Conservation (phyloP, 139 green algal genomes). For the Chlamydomonas sphaeroides region DNA sequence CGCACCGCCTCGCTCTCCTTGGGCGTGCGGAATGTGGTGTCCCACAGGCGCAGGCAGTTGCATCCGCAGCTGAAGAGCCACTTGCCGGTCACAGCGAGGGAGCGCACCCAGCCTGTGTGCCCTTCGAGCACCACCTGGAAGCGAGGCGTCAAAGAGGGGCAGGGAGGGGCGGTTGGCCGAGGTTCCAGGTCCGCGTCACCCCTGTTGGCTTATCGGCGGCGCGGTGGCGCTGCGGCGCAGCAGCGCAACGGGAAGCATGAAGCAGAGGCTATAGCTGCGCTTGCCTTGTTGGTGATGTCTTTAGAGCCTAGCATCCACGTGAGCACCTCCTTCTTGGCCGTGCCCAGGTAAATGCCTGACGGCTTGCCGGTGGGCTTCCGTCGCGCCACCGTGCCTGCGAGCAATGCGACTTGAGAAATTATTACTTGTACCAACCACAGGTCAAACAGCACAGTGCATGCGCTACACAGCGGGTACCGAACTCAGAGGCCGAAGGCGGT, state of each 20-base stretch:
- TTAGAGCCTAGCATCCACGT: constrained; percentile 60
- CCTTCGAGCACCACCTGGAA: constrained; percentile 64
- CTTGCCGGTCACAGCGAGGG: constrained; percentile 60
- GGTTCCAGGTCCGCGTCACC: no score
- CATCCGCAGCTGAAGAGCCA: constrained; percentile 79
- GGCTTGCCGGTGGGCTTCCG: constrained; percentile 8
- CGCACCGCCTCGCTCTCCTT: constrained; percentile 58
- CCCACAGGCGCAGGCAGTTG: constrained; percentile 78
- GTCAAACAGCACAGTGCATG: no score
- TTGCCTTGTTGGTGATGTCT: constrained; percentile 42
- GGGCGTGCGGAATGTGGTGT: constrained; percentile 72
- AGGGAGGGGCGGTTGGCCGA: no score
- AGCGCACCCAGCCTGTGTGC: constrained; percentile 80
- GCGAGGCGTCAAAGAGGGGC: no score
- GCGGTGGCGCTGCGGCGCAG: no score
- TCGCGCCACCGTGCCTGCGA: constrained; percentile 5
- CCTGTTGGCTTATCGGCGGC: no score
- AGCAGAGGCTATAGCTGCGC: no score
- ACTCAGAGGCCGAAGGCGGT: no score
- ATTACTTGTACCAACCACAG: no score
- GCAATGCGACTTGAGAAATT: no score
- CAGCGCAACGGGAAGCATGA: no score
- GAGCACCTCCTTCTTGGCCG: constrained; percentile 64
- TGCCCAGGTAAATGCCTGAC: constrained; percentile 65
- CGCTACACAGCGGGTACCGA: no score